Evolutionary conservation across 1,139 yeast species (phyloP).

Genomic region (Debaryomyces fabryi): DNA sequence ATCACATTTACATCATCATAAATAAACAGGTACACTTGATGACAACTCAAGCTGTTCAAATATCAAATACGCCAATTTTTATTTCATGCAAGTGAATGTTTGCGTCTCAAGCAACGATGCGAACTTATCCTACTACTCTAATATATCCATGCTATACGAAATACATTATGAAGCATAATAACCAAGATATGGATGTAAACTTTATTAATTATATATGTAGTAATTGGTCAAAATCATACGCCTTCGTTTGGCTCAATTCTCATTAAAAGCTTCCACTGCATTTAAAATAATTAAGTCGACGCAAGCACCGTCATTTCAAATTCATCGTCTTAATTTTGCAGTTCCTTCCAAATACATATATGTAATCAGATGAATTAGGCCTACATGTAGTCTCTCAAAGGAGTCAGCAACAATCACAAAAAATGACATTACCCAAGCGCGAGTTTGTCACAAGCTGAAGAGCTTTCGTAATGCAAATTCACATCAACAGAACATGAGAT

Average conservation of each 20-base stretch:
- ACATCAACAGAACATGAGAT: background rate
- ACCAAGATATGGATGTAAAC: too few relatives aligned
- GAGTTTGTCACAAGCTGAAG: background rate
- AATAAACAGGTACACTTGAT: too few relatives aligned
- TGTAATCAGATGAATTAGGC: background rate
- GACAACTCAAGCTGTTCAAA: background rate
- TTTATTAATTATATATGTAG: too few relatives aligned
- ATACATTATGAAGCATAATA: too few relatives aligned
- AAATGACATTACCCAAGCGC: background rate
- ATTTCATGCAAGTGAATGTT: background rate
- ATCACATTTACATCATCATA: too few relatives aligned
- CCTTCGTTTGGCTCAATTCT: too few relatives aligned
- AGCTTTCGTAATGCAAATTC: background rate
- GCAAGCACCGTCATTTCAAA: background rate
- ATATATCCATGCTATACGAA: background rate
- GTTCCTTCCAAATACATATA: background rate
- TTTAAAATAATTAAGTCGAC: background rate
- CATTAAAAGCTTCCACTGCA: background rate
- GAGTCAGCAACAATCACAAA: background rate
- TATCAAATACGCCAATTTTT: too few relatives aligned
- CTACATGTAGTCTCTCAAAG: background rate
- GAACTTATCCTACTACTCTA: background rate
- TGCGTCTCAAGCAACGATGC: background rate
- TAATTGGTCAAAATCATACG: too few relatives aligned
- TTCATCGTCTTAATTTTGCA: background rate